Evolutionary conservation across 805 yeast genomes (phyloP), one percentile per base, ranked within the genome.

Genomic region (Candida cerambycidarum): DNA sequence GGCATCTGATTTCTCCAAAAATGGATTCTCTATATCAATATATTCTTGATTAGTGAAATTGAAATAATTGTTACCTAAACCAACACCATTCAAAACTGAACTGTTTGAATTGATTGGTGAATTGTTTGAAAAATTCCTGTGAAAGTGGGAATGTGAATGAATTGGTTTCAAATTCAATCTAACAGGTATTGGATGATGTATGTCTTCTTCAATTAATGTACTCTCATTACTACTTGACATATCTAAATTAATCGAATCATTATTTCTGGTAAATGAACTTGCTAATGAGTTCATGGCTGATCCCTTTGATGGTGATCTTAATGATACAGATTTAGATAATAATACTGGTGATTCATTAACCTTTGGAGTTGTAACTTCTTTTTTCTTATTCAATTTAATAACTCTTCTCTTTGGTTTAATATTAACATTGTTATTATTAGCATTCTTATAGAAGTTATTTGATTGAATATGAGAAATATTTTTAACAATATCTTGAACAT

Each of bases 401-500:
- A 55, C 60, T 52, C 79, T 56, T 56, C 79, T 57, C 54, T 70
- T 70, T 5, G 78, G 76, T 45, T 68, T 67, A 23, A 51, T 44
- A 17, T 24, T 19, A 18, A 46, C 39, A 25, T 52, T 53, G 31
- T 42, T 50, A 37, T 52, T 58, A 41, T 48, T 52, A 34, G 53
- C 58, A 55, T 50, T 57, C 46, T 65, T 67, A 43, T 64, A 58
- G 50, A 58, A 76, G 29, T 67, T 68, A 44, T 64, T 66, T 5
- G 71, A 54, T 55, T 77, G 82, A 44, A 76, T 75, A 23, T 63
- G 58, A 15, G 76, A 69, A 37, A 77, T 73, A 41, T 66, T 61
- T 48, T 59, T 51, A 50, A 63, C 56, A 44, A 75, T 61, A 38
- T 59, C 57, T 33, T 71, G 66, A 15, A 75, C 63, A 25, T 59